These are phyloP conservation scores for Hirsutella minnesotensis DNA, from an alignment of 2,329 filamentous ascomycete species.

Conservation along the genomic window DNA sequence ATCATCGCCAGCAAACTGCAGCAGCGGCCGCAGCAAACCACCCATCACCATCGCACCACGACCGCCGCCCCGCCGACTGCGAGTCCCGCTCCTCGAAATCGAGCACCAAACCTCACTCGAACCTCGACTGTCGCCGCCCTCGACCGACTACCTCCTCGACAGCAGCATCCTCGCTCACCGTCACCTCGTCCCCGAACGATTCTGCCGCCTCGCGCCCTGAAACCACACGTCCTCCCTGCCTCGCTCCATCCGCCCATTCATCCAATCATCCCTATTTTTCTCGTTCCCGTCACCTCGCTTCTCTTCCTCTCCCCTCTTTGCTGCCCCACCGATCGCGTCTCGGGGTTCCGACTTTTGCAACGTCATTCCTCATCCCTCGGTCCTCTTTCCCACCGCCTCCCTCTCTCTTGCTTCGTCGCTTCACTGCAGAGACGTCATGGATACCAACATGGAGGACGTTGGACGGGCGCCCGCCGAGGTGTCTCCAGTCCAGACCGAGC, in stretches of 20 bases:
- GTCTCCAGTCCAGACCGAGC: slow-evolving; percentile 61
- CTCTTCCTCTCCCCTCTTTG: no score
- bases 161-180: neutral
- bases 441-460: slow-evolving; percentile 98
- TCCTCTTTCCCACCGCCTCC: neutral
- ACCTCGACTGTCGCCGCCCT: neutral
- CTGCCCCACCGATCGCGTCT: slow-evolving; percentile 9
- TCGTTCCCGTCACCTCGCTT: no score
- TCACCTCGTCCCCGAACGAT: neutral
- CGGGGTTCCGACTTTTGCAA: slow-evolving; percentile 13
- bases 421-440: slow-evolving; percentile 43
- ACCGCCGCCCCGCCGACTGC: neutral
- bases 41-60: no score
- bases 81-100: no score
- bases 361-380: slow-evolving; percentile 12
- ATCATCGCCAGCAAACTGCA: neutral
- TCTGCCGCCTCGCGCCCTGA: neutral
- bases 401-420: slow-evolving; percentile 8
- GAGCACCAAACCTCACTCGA: neutral
- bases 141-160: neutral
- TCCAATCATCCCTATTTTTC: no score
- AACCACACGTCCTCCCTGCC: slow-evolving; percentile 2
- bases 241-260: slow-evolving; percentile 1
- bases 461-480: slow-evolving; percentile 74
- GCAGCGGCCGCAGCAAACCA: neutral